These are phyloP conservation scores for Scolecobasidium constrictum DNA, from an alignment of 2,329 filamentous ascomycete genomes.

Conservation along the genomic window DNA sequence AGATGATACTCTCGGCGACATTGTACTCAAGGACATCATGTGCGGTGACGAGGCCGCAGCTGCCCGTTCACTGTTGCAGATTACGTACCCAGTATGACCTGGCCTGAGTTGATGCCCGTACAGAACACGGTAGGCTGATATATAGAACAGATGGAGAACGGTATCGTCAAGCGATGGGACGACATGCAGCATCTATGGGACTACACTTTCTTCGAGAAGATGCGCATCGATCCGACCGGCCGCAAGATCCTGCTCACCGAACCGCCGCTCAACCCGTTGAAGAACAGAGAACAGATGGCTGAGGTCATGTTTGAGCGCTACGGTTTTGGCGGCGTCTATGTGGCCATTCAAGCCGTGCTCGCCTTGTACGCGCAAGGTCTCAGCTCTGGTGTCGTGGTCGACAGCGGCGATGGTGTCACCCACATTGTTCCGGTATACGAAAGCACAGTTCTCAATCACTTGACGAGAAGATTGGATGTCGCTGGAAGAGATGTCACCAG, in stretches of 20 bases:
- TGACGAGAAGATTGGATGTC: slow-evolving; percentile 87
- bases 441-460: slow-evolving; percentile 92
- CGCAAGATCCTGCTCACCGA: slow-evolving; percentile 97
- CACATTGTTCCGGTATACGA: slow-evolving; percentile 99
- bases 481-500: slow-evolving; percentile 96
- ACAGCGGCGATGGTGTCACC: slow-evolving; percentile 95
- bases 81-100: slow-evolving; percentile 72
- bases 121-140: not conserved
- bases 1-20: slow-evolving; percentile 43
- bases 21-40: slow-evolving; percentile 95
- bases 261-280: slow-evolving; percentile 93
- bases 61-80: slow-evolving; percentile 93
- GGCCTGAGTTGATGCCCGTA: no score
- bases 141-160: slow-evolving; percentile 77
- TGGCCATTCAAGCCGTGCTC: slow-evolving; percentile 93
- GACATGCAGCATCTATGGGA: slow-evolving; percentile 99
- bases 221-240: slow-evolving; percentile 79
- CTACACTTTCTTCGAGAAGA: slow-evolving; percentile 96
- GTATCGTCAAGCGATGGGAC: slow-evolving; percentile 98
- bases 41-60: slow-evolving; percentile 96
- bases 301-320: slow-evolving; percentile 99
- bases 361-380: slow-evolving; percentile 92
- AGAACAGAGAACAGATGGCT: slow-evolving; percentile 95
- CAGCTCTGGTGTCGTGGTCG: slow-evolving; percentile 83
- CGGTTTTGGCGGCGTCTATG: slow-evolving; percentile 91